Evolutionary conservation across 2,329 filamentous ascomycete genomes (phyloP).

Genomic region (Dothideomycetes sp.): DNA sequence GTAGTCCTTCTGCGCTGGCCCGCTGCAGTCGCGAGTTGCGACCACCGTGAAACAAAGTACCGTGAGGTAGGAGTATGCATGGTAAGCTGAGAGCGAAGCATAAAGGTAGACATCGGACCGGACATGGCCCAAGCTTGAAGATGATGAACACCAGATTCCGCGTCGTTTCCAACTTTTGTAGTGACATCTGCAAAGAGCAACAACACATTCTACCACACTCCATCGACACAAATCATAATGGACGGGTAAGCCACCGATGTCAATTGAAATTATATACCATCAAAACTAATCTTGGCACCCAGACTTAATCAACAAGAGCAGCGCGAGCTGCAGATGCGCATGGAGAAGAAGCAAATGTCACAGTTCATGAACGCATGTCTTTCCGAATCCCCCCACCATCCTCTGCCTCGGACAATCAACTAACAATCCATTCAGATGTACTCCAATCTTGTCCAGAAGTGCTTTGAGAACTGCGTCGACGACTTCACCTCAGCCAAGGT

Average conservation of each 20-base stretch:
- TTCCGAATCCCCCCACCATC: constrained; percentile 5
- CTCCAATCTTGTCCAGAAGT: constrained; percentile 68
- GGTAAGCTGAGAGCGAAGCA: no score
- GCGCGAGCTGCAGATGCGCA: constrained; percentile 83
- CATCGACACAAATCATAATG: constrained; percentile 15
- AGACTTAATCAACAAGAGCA: constrained; percentile 71
- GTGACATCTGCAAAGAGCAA: neutral
- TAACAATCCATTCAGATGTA: constrained; percentile 43
- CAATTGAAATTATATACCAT: neutral
- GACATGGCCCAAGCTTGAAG: no score
- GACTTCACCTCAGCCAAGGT: constrained; percentile 98
- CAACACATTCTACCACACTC: neutral
- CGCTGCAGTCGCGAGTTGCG: no score
- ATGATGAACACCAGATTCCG: no score
- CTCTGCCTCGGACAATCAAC: neutral
- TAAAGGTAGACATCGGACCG: no score
- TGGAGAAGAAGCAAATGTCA: constrained; percentile 98
- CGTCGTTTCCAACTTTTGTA: neutral
- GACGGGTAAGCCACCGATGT: constrained; percentile 21
- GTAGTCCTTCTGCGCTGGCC: no score
- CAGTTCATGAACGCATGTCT: constrained; percentile 88
- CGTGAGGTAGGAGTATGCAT: no score
- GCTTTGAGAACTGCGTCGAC: constrained; percentile 94
- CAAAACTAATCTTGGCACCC: constrained; percentile 4
- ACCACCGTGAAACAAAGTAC: no score